These are phyloP conservation scores for Ustilago cynodontis DNA, from an alignment of 1,284 basidiomycete genomes.

Conservation along the genomic window DNA sequence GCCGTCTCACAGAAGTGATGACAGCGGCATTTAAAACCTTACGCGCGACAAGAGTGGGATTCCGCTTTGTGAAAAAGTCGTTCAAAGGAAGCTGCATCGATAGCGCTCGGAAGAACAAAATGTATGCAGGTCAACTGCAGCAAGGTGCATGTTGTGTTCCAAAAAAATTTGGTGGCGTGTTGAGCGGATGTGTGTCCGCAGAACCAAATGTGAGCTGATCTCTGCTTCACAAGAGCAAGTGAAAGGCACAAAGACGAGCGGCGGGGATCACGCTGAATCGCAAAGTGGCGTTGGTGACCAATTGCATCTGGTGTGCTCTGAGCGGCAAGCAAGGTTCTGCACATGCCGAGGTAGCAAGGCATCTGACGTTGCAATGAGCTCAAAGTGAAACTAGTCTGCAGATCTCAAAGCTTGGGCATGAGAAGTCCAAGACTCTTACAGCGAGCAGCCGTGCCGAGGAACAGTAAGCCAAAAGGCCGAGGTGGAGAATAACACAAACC, in stretches of 20 bases:
- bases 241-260: background rate
- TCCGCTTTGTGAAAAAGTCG: conserved; percentile 3
- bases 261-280: background rate
- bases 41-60: background rate
- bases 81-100: background rate
- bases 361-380: conserved; percentile 1
- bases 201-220: too few relatives aligned
- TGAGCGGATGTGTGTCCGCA: background rate
- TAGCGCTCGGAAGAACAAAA: background rate
- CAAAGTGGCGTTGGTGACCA: background rate
- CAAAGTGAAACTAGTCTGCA: conserved; percentile 1
- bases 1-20: background rate
- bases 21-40: background rate
- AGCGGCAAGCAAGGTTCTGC: background rate
- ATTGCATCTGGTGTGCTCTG: too few relatives aligned
- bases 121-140: conserved; percentile 3
- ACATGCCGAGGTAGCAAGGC: background rate
- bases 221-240: too few relatives aligned
- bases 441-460: background rate
- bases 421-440: background rate
- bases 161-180: background rate
- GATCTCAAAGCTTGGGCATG: background rate
- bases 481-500: background rate
- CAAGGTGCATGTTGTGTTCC: background rate
- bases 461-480: conserved; percentile 4